phyloP scores from a whole-genome alignment of 2,329 filamentous ascomycete species.

The Paraphaeosphaeria sporulosa region DNA sequence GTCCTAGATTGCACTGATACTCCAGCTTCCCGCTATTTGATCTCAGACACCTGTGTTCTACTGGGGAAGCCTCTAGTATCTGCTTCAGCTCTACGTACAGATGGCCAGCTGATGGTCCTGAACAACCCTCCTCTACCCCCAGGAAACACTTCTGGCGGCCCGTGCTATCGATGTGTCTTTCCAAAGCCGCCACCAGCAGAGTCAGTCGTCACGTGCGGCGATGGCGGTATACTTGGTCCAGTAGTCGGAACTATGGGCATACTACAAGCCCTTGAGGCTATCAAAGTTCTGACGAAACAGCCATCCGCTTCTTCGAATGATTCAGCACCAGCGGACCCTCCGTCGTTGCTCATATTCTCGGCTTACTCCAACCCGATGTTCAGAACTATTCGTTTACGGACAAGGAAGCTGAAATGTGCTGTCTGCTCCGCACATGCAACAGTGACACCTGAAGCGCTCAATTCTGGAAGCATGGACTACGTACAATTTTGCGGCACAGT shows the following conservation, averaged over 20 bases:
- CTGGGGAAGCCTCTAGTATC: constrained; percentile 82
- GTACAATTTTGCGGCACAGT: constrained; percentile 80
- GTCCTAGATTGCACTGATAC: constrained; percentile 96
- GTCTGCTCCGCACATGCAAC: constrained; percentile 73
- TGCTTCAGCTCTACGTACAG: constrained; percentile 85
- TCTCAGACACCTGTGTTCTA: constrained; percentile 88
- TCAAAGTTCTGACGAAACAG: constrained; percentile 74
- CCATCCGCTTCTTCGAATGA: constrained; percentile 24
- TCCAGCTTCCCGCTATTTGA: constrained; percentile 87
- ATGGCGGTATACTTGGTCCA: constrained; percentile 90
- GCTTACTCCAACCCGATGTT: constrained; percentile 66
- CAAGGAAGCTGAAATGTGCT: constrained; percentile 73
- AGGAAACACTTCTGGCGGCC: constrained; percentile 69
- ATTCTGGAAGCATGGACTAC: constrained; percentile 77
- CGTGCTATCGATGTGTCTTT: constrained; percentile 95
- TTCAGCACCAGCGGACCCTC: constrained; percentile 34
- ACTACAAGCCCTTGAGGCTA: constrained; percentile 85
- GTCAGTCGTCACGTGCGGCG: constrained; percentile 84
- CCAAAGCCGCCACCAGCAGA: constrained; percentile 85
- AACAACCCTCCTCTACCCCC: constrained; percentile 76
- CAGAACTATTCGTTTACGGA: constrained; percentile 76
- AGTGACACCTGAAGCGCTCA: constrained; percentile 70
- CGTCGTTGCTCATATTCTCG: constrained; percentile 62
- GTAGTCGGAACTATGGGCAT: constrained; percentile 95
- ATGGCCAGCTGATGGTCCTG: constrained; percentile 88